Evolutionary conservation across 2,329 filamentous ascomycete genomes (phyloP), one percentile per base, ranked within the genome.

Genomic region (Didymella arachidicola): DNA sequence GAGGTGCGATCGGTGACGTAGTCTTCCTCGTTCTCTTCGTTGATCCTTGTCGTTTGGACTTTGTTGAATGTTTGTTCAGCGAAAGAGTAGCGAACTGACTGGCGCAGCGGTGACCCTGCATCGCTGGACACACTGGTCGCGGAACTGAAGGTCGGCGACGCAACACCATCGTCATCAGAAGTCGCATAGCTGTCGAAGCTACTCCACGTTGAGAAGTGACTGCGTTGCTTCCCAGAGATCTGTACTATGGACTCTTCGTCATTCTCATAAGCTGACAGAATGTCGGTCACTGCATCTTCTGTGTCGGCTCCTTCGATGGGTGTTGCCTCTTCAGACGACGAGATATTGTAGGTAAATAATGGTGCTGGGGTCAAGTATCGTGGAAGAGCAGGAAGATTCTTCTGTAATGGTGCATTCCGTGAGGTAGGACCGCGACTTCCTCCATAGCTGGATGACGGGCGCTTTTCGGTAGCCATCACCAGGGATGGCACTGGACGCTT

Each of bases 201-300:
- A 60, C 70, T 75, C 72, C 72, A 76, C 1, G 65, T 69, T 2
- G 73, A 76, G 62, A 75, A 75, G 52, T 75, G 72, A 25, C 72
- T 73, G 22, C 61, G 68, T 22, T 62, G 61, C 25, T 71, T 67
- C n/a, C 63, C 50, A 19, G 59, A 47, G 5, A 66, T 60, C 12
- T 64, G 53, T 19, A 55, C 26, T 18, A 58, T 60, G 16, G 59
- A 16, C 27, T 66, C 53, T 12, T 64, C 55, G 12, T 65, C 52
- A n/a, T 66, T 63, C 5, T 66, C 61, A 2, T 64, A 53, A 53
- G 66, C 66, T 30, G 63, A 59, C 10, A 65, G 53, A 25, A 59
- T 59, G 19, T 50, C 45, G 12, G 46, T 59, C 26, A 54, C 45
- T 22, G 56, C 41, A 3, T 50, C 50, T 14, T 53, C 50, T 22